phyloP scores from a whole-genome alignment of 1,284 basidiomycete species.

The Bondarzewia mesenterica region DNA sequence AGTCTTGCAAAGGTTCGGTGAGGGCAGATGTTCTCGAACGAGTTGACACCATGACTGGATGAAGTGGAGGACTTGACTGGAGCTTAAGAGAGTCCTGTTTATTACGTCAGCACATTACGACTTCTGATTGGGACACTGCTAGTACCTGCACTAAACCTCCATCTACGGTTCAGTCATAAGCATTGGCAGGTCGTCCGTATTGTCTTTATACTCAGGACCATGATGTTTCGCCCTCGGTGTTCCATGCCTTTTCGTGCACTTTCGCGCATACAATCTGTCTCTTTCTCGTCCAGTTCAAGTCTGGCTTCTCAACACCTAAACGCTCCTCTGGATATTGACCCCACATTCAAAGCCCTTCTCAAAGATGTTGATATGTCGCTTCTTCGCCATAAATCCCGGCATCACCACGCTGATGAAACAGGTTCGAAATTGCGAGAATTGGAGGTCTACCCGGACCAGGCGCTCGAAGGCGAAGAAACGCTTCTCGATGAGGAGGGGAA shows the following conservation, averaged over 20 bases:
- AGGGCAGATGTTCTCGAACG: not conserved
- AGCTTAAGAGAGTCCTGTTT: too few relatives aligned
- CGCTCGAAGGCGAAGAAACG: constrained; percentile 8
- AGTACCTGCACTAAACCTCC: too few relatives aligned
- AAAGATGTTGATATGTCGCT: constrained; percentile 61
- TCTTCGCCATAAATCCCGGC: constrained; percentile 30
- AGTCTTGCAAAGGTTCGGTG: not conserved
- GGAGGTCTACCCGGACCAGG: constrained; percentile 34
- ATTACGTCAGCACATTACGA: too few relatives aligned
- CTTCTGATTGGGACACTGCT: too few relatives aligned
- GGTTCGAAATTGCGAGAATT: constrained; percentile 36
- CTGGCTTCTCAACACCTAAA: constrained; percentile 24
- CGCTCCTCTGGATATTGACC: constrained; percentile 51
- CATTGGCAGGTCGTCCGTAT: not conserved
- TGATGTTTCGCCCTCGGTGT: constrained; percentile 20
- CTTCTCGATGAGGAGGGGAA: constrained; percentile 12
- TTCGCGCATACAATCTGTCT: constrained; percentile 13
- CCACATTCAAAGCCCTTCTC: constrained; percentile 49
- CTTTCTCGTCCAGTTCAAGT: constrained; percentile 17
- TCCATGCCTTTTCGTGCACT: constrained; percentile 11
- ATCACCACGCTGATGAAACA: constrained; percentile 7
- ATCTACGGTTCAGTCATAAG: too few relatives aligned
- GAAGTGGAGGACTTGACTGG: too few relatives aligned
- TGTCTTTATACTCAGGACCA: not conserved
- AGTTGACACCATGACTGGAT: too few relatives aligned